phyloP scores from a whole-genome alignment of 768 basidiomycete genomes.

The Tylopilus vinaceipallidus region DNA sequence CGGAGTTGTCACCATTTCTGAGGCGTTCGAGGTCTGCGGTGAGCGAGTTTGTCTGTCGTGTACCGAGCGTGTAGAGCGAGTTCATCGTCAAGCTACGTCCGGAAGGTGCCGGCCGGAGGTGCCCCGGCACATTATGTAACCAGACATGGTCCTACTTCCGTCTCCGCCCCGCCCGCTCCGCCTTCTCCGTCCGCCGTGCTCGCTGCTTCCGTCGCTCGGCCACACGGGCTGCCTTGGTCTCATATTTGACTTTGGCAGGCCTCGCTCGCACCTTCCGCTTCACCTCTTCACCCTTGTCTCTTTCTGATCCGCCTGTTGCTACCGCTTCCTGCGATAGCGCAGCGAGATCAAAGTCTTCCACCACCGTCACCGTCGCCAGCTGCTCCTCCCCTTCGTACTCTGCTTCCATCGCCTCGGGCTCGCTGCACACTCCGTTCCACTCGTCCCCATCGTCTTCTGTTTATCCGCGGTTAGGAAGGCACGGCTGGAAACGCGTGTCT shows the following conservation, averaged over 20 bases:
- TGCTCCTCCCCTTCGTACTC: slow-evolving; percentile 84
- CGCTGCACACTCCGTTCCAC: slow-evolving; percentile 44
- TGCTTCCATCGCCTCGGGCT: slow-evolving; percentile 46
- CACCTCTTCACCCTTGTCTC: background rate
- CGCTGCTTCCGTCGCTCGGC: slow-evolving; percentile 62
- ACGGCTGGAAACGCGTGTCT: slow-evolving; percentile 7
- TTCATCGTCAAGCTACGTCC: slow-evolving; percentile 62
- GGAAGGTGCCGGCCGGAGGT: slow-evolving; percentile 16
- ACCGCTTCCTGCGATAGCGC: slow-evolving; percentile 50
- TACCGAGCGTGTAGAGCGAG: slow-evolving; percentile 90
- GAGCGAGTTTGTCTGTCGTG: slow-evolving; percentile 87
- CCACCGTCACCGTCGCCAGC: slow-evolving; percentile 85
- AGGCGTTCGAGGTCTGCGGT: slow-evolving; percentile 84
- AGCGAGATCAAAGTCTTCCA: slow-evolving; percentile 86
- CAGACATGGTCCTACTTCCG: slow-evolving; percentile 41
- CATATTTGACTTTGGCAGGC: slow-evolving; percentile 51
- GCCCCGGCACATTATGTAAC: background rate
- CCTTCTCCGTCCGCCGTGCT: slow-evolving; percentile 66
- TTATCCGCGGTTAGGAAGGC: slow-evolving; percentile 12
- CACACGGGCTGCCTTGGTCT: slow-evolving; percentile 66
- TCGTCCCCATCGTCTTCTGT: slow-evolving; percentile 40
- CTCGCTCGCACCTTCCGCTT: slow-evolving; percentile 21
- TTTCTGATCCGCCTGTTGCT: slow-evolving; percentile 1
- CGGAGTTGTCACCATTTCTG: slow-evolving; percentile 74
- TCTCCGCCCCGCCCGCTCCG: slow-evolving; percentile 67